Evolutionary conservation across 2,329 filamentous ascomycete species (phyloP).

Genomic region (Aspergillus sergii): DNA sequence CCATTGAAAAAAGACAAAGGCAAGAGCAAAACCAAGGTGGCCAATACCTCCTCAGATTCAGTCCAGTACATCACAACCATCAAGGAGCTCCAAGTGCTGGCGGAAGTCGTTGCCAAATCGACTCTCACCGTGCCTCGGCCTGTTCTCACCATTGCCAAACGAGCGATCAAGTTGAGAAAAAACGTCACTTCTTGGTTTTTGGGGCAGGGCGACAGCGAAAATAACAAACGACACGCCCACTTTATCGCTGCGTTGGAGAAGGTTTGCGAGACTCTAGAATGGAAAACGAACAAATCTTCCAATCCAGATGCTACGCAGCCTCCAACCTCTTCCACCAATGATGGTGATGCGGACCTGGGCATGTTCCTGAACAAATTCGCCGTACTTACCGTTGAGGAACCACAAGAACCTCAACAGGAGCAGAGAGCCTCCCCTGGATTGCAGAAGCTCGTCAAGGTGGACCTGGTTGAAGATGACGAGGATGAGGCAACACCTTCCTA

Average conservation of each 20-base stretch:
- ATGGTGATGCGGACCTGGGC: constrained; percentile 15
- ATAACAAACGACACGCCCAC: constrained; percentile 28
- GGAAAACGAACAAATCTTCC: constrained; percentile 19
- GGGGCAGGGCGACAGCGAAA: constrained; percentile 23
- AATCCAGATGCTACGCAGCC: constrained; percentile 20
- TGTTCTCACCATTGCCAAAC: constrained; percentile 28
- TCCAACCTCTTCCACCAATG: not conserved
- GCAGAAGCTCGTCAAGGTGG: constrained; percentile 26
- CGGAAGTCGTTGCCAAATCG: constrained; percentile 27
- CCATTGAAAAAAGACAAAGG: constrained; percentile 11
- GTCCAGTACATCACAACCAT: constrained; percentile 24
- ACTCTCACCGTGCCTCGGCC: constrained; percentile 22
- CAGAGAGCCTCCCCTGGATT: constrained; percentile 8
- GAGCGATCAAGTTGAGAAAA: constrained; percentile 30
- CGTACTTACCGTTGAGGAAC: constrained; percentile 31
- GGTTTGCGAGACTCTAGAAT: constrained; percentile 29
- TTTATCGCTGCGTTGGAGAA: constrained; percentile 30
- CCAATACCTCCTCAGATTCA: constrained; percentile 12
- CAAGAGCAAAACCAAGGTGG: constrained; percentile 13
- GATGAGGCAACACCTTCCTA: constrained; percentile 17
- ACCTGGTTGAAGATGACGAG: constrained; percentile 19
- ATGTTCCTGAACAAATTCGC: constrained; percentile 30
- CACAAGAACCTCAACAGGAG: constrained; percentile 16
- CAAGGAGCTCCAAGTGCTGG: constrained; percentile 28
- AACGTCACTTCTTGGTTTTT: constrained; percentile 31